These are phyloP conservation scores for Rubia tinctorum DNA, from an alignment of 305 asterid species.

Conservation along the genomic window DNA sequence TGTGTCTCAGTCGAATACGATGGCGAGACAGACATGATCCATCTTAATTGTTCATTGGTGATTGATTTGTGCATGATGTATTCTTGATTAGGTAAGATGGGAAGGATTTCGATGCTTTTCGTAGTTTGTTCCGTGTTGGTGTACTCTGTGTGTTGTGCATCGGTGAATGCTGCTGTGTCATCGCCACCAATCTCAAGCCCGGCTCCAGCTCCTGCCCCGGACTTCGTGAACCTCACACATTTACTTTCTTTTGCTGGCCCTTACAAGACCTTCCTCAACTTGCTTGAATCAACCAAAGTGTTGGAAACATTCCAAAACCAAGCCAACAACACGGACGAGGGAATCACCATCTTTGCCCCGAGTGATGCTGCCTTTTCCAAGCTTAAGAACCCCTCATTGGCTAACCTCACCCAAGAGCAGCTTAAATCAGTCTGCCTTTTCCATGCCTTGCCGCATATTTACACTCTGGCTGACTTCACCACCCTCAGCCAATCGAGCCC, in stretches of 20 bases:
- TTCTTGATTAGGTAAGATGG: constrained; percentile 16
- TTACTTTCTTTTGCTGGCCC: constrained; percentile 80
- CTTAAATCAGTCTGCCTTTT: constrained; percentile 59
- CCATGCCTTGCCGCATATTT: constrained; percentile 77
- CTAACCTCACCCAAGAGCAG: constrained; percentile 64
- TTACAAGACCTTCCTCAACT: constrained; percentile 61
- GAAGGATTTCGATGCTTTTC: constrained; percentile 14
- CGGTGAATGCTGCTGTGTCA: constrained; percentile 27
- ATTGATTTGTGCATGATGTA: neutral
- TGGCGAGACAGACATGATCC: neutral
- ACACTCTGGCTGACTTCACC: constrained; percentile 67
- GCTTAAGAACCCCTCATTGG: constrained; percentile 40
- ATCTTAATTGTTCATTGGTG: neutral
- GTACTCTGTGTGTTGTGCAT: constrained; percentile 20
- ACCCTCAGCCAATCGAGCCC: constrained; percentile 65
- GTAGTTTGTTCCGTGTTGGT: constrained; percentile 18
- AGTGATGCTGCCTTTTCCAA: constrained; percentile 56
- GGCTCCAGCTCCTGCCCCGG: constrained; percentile 84
- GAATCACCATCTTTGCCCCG: constrained; percentile 81
- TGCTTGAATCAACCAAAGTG: constrained; percentile 55
- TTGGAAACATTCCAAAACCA: constrained; percentile 65
- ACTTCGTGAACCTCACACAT: constrained; percentile 56
- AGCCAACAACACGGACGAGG: constrained; percentile 72
- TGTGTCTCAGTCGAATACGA: neutral
- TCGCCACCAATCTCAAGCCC: constrained; percentile 42